Percentiles rank a stretch among this genome's conserved stretches.
These are phyloP conservation scores for Murraya koenigii DNA, from an alignment of 345 rosid genomes.

Conservation along the genomic window DNA sequence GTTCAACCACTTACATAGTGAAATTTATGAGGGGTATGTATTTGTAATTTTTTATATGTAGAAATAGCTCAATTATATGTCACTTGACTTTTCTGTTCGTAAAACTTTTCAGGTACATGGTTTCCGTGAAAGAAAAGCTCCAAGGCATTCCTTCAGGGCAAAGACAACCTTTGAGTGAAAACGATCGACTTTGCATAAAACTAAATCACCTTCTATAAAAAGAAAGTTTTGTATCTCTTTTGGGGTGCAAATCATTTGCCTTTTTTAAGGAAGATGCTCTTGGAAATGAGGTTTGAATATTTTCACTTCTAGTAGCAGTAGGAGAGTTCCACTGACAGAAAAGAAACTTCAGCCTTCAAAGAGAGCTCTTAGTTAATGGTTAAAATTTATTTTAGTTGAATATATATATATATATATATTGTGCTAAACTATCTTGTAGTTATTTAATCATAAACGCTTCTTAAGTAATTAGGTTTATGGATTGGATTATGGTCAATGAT, in stretches of 20 bases:
- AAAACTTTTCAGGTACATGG: conserved; percentile 52
- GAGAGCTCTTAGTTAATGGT: neutral
- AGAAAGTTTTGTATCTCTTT: conserved; percentile 3
- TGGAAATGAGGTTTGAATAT: conserved; percentile 25
- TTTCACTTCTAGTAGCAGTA: conserved; percentile 20
- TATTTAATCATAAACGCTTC: neutral
- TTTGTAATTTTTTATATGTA: too few species aligned
- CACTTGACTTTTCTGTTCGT: conserved; percentile 29
- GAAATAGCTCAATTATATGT: conserved; percentile 9
- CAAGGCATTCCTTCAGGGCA: conserved; percentile 66
- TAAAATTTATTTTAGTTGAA: neutral
- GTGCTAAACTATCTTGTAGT: neutral
- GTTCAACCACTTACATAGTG: neutral
- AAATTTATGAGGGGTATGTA: conserved; percentile 17
- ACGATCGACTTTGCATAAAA: neutral
- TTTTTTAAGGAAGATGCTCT: conserved; percentile 33
- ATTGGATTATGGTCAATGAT: neutral
- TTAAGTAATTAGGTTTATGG: neutral
- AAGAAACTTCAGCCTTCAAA: conserved; percentile 9
- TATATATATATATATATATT: neutral
- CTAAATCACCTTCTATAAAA: neutral
- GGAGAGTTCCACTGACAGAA: neutral
- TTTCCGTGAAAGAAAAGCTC: conserved; percentile 65
- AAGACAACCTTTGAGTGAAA: conserved; percentile 54
- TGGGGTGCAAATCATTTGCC: conserved; percentile 22